Evolutionary conservation across 345 rosid genomes (phyloP), one percentile per base, ranked within the genome.

Genomic region (Heritiera fomes): DNA sequence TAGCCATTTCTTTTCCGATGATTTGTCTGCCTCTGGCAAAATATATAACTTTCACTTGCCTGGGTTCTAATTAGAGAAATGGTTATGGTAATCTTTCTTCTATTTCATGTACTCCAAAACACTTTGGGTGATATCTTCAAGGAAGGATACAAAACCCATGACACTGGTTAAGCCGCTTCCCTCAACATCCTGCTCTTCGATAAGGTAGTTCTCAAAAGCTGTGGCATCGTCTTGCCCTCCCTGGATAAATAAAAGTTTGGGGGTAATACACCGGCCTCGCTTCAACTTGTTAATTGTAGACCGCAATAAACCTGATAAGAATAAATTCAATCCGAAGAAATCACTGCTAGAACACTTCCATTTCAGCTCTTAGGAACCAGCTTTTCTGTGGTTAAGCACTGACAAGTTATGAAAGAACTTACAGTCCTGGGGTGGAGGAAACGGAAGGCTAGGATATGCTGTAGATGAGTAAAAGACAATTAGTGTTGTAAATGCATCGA

Each of bases 341-440:
- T 72, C 62, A 34, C 32, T 34, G 62, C 32, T 72, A 5, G 34
- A 72, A 45, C 12, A 9, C 47, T 72, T 53, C 9, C 75, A 72
- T 20, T 53, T 53, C 64, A 32, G 34, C 17, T 72, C 75, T 18
- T 50, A 32, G 8, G 40, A 32, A 50, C 15, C 75, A 17, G 53
- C 47, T 34, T 18, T 1, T 17, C 8, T 15, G 47, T 15, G 15
- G 15, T 43, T 32, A 50, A 52, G 46, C 74, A 70, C 20, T 20
- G 43, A 47, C 13, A 43, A 70, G 67, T 60, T 14, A 73, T 7
- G 20, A 46, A 64, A 58, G 45, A 68, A 79, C 99, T 91, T 88
- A 94, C 99, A 96, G 80, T 96, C 92, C 23, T 94, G 97, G 0
- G 99, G 98, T 7, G 98, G 98, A 80, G 98, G 98, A 75, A 90